Percentiles rank a stretch among this genome's conserved stretches.
Conservation (phyloP, 208 protist species). For the Trypanosoma caninum region DNA sequence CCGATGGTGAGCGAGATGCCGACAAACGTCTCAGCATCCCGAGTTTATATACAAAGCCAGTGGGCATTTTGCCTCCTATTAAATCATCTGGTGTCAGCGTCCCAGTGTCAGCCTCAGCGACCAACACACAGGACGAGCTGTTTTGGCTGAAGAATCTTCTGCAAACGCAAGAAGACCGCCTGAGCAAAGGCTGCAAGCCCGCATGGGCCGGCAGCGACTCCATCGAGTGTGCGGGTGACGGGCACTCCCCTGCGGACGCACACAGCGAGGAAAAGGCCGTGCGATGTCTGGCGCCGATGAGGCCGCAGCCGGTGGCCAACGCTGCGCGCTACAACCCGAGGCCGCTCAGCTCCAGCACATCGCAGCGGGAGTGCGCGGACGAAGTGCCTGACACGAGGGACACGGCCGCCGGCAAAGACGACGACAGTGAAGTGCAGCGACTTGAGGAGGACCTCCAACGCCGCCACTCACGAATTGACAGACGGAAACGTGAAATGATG, state of each 20-base stretch:
- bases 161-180: conserved; percentile 42
- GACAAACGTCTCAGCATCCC: too few relatives aligned
- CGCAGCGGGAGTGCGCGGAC: background rate
- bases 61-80: conserved; percentile 6
- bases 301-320: background rate
- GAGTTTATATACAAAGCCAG: too few relatives aligned
- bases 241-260: background rate
- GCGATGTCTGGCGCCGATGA: background rate
- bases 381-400: background rate
- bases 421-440: conserved; percentile 27
- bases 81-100: background rate
- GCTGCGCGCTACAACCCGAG: conserved; percentile 9
- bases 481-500: conserved; percentile 20
- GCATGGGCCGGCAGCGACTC: background rate
- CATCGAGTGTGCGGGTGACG: background rate
- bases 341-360: background rate
- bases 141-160: conserved; percentile 44
- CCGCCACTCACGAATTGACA: conserved; percentile 40
- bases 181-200: conserved; percentile 21
- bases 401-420: background rate
- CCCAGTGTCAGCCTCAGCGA: background rate
- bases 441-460: conserved; percentile 36
- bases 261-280: background rate
- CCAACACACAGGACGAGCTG: conserved; percentile 37
- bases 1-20: too few relatives aligned